Percentiles rank a stretch among this genome's conserved stretches.
These are phyloP conservation scores for Colletotrichum lini DNA, from an alignment of 2,329 filamentous ascomycete species.

Conservation along the genomic window DNA sequence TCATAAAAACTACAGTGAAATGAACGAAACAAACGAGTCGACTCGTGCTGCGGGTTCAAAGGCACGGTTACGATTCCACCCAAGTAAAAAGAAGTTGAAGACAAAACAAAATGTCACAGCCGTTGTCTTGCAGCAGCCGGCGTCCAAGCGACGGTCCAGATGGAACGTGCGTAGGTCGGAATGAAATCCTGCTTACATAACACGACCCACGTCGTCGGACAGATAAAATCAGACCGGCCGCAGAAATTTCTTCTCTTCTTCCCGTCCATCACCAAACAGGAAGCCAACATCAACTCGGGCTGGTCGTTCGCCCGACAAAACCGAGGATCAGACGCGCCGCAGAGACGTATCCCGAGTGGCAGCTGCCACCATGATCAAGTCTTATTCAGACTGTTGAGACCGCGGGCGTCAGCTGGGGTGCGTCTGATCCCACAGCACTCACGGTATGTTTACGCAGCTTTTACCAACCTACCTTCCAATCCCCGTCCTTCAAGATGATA, in stretches of 20 bases:
- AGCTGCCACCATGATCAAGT: background rate
- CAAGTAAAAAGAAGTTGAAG: background rate
- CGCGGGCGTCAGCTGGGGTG: background rate
- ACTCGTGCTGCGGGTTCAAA: background rate
- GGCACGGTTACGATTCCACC: too few relatives aligned
- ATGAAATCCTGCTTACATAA: conserved; percentile 1
- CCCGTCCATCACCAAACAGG: conserved; percentile 1
- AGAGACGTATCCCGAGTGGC: background rate
- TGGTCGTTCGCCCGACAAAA: background rate
- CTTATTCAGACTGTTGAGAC: conserved; percentile 2
- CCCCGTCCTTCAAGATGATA: conserved; percentile 32
- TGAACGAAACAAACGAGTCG: background rate
- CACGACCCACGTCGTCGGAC: conserved; percentile 3
- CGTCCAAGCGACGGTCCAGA: background rate
- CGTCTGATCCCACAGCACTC: background rate
- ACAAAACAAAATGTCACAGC: background rate
- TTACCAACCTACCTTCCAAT: background rate
- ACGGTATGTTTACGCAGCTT: conserved; percentile 9
- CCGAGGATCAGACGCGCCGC: background rate
- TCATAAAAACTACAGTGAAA: too few relatives aligned
- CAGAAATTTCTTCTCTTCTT: conserved; percentile 7
- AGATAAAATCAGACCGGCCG: conserved; percentile 19
- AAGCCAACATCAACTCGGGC: background rate
- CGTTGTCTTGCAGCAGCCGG: background rate
- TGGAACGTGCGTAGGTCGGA: conserved; percentile 2